These are phyloP conservation scores for Phialocephala subalpina DNA, from an alignment of 2,329 filamentous ascomycete species.

Conservation along the genomic window DNA sequence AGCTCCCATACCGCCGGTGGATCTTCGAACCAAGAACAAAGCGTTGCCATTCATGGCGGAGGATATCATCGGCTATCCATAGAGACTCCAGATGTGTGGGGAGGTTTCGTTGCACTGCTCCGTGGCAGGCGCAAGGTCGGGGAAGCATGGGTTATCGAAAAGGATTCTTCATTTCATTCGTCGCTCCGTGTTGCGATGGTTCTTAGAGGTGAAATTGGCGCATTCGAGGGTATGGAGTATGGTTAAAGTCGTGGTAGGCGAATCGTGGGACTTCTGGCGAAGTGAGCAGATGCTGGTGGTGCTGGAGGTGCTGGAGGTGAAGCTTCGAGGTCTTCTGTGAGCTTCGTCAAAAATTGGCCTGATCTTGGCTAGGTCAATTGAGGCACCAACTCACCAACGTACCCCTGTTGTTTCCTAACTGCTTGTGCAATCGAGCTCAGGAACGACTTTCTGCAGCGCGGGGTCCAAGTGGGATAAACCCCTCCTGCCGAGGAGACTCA, in stretches of 20 bases:
- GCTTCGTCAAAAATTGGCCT: background rate
- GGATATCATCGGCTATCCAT: conserved; percentile 67
- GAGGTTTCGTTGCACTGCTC: conserved; percentile 54
- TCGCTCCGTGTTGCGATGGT: background rate
- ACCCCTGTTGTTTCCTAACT: conserved; percentile 3
- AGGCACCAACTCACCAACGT: conserved; percentile 4
- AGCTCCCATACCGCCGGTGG: conserved; percentile 45
- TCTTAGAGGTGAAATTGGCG: background rate
- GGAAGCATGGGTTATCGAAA: conserved; percentile 52
- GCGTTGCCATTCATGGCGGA: conserved; percentile 58
- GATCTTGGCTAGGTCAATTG: background rate
- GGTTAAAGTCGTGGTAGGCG: background rate
- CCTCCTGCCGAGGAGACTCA: background rate
- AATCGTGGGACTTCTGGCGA: background rate
- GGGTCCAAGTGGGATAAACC: conserved; percentile 5
- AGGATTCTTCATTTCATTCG: conserved; percentile 1
- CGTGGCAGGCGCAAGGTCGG: conserved; percentile 56
- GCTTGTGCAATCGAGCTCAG: conserved; percentile 13
- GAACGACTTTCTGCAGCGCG: conserved; percentile 21
- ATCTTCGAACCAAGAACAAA: conserved; percentile 47
- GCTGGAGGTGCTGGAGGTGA: background rate
- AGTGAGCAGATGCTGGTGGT: background rate
- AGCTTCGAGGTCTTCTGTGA: background rate
- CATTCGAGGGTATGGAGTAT: background rate
- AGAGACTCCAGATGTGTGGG: conserved; percentile 52